Evolutionary conservation across 768 basidiomycete genomes (phyloP), one percentile per base, ranked within the genome.

Genomic region (Psilocybe tampanensis): DNA sequence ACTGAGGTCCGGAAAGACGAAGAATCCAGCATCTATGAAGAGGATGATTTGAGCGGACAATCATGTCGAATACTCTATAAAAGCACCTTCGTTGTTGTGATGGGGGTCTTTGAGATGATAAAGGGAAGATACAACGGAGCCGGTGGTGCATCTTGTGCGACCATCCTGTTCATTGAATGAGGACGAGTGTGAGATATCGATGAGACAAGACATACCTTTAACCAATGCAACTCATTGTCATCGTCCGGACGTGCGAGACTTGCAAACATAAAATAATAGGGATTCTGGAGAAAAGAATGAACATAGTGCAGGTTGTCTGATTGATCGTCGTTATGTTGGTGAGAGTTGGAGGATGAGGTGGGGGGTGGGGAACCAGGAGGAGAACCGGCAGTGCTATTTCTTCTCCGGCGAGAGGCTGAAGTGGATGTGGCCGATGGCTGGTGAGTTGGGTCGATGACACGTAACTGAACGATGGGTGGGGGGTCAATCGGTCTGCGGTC

Each of bases 401-500:
- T 55, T 47, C 63, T 60, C 23, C 61, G 66, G n/a, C 59, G 64
- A 9, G 56, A 55, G 32, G 55, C 32, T 32, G 39, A 48, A 12
- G 56, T 45, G 33, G 56, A 56, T 15, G 56, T 48, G 18, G 47
- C 52, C 11, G 59, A 56, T 33, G 24, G 26, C 44, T 60, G 60
- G 26, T 62, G 64, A 26, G 62, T 44, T n/a, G 84, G 86, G 74
- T 94, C 90, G 64, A 92, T 79, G 53, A 97, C 92, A 53, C 90
- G 86, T 8, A 98, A 85, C 71, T 96, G 94, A n/a, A 98, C 87
- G 74, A 98, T 95, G 17, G 95, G 95, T 1, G 95, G 94, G 0
- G 95, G 95, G 78, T 98, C 95, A 68, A 98, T 94, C 2, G 95
- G 95, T 34, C 95, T 82, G n/a, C 95, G 84, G 80, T 96, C 95